Conservation (phyloP, 306 rosid genomes). For the Heteromeles arbutifolia region DNA sequence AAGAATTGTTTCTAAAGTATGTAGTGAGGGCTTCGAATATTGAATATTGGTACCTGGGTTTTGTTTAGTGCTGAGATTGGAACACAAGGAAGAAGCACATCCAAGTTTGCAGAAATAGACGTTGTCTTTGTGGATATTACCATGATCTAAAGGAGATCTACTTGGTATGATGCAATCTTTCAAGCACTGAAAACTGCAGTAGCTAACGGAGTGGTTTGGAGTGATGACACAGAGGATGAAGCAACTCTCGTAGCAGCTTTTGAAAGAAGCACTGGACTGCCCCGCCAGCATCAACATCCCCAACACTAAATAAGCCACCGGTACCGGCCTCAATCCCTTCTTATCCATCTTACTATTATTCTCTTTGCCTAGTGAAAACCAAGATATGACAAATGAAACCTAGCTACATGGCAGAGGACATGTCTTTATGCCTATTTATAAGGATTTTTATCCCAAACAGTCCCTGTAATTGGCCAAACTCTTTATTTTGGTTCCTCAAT, state of each 20-base stretch:
- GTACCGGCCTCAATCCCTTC: background rate
- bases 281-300: background rate
- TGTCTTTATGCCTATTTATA: background rate
- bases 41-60: slow-evolving; percentile 23
- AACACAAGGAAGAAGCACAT: slow-evolving; percentile 33
- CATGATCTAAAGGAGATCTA: background rate
- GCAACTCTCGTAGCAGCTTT: slow-evolving; percentile 33
- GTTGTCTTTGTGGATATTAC: background rate
- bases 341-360: background rate
- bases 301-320: slow-evolving; percentile 1
- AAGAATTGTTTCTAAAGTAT: background rate
- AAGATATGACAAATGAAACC: background rate
- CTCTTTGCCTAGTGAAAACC: background rate
- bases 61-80: slow-evolving; percentile 29
- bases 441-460: no score
- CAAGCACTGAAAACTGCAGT: slow-evolving; percentile 34
- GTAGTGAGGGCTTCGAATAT: background rate
- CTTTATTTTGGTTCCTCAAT: no score
- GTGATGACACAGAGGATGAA: slow-evolving; percentile 30
- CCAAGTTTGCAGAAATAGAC: slow-evolving; percentile 34
- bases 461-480: no score
- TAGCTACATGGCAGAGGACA: background rate
- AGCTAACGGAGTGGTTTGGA: slow-evolving; percentile 16
- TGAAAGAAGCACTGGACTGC: slow-evolving; percentile 19
- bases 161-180: slow-evolving; percentile 27